Conservation (phyloP, 495 filamentous ascomycete genomes). For the Thermochaetoides thermophila region DNA sequence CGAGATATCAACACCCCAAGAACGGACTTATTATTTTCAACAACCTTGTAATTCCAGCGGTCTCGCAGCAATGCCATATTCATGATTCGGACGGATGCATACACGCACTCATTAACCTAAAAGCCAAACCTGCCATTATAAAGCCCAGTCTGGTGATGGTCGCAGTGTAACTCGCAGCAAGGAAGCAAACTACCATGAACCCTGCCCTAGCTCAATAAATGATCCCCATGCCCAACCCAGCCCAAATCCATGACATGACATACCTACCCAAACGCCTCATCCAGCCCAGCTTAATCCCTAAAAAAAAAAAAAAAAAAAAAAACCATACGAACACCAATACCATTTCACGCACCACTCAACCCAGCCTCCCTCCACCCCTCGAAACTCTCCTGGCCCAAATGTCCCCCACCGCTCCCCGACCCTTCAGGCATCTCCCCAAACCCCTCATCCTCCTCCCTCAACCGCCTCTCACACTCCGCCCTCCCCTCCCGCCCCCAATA, state of each 20-base stretch:
- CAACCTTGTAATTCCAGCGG: too few relatives aligned
- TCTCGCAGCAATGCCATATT: too few relatives aligned
- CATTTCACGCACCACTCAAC: slow-evolving; percentile 30
- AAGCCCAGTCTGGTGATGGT: too few relatives aligned
- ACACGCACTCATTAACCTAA: too few relatives aligned
- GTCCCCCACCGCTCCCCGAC: slow-evolving; percentile 2
- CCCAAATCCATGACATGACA: background rate
- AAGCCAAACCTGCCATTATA: too few relatives aligned
- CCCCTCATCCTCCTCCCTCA: slow-evolving; percentile 38
- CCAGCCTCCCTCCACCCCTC: slow-evolving; percentile 29
- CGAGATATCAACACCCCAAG: too few relatives aligned
- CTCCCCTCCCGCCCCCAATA: slow-evolving; percentile 38
- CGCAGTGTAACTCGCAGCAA: too few relatives aligned
- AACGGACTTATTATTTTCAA: too few relatives aligned
- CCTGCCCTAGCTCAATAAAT: too few relatives aligned
- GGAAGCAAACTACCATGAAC: background rate
- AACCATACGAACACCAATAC: too few relatives aligned
- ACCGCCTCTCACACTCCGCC: slow-evolving; percentile 36
- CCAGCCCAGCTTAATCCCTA: background rate
- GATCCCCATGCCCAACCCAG: too few relatives aligned
- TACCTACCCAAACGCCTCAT: slow-evolving; percentile 5
- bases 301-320: background rate
- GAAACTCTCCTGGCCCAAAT: slow-evolving; percentile 12
- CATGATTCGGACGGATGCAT: too few relatives aligned
- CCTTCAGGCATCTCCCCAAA: background rate